These are phyloP conservation scores for Stephania japonica DNA, from an alignment of 164 flowering plant genomes.

Conservation along the genomic window DNA sequence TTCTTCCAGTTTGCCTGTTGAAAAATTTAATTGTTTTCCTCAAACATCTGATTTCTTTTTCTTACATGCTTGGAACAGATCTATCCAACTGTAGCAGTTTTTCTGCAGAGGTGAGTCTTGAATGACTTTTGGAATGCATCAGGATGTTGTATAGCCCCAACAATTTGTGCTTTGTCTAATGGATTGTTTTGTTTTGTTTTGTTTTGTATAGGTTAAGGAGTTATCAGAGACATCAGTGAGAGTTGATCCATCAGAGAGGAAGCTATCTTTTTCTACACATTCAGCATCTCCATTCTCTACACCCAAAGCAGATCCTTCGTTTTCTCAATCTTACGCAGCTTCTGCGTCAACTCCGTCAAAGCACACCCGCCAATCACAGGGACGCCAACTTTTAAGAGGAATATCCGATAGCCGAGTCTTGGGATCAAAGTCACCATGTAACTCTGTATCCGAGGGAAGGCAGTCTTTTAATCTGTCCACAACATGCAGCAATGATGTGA, in stretches of 20 bases:
- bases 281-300: constrained; percentile 40
- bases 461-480: constrained; percentile 43
- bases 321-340: constrained; percentile 14
- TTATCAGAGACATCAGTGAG: constrained; percentile 33
- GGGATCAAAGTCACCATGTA: constrained; percentile 50
- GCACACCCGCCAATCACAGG: constrained; percentile 51
- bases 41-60: constrained; percentile 15
- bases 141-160: neutral
- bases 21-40: too few relatives aligned
- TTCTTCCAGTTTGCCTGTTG: too few relatives aligned
- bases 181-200: constrained; percentile 5
- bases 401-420: constrained; percentile 52
- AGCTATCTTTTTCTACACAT: constrained; percentile 42
- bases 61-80: constrained; percentile 32
- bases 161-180: constrained; percentile 1
- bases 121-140: neutral
- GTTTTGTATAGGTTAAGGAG: constrained; percentile 41
- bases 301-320: constrained; percentile 27
- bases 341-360: constrained; percentile 49
- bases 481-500: constrained; percentile 45
- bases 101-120: constrained; percentile 41
- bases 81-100: constrained; percentile 30
- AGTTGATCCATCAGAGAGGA: constrained; percentile 33
- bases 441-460: constrained; percentile 62
- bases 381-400: constrained; percentile 53